Conservation (phyloP, 164 flowering plant species). For the Umbilicus rupestris region DNA sequence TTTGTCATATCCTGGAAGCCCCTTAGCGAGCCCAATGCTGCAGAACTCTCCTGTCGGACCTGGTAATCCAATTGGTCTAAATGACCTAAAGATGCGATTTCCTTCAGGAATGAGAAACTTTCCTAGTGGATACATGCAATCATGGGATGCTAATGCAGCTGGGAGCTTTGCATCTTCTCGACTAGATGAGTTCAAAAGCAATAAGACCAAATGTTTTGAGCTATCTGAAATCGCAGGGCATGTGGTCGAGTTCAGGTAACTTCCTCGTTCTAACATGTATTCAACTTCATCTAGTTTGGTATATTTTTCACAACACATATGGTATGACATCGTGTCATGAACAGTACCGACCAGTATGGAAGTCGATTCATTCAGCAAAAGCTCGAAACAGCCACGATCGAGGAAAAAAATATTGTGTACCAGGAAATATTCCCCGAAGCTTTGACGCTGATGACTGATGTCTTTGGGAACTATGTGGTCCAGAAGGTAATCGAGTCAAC, state of each 20-base stretch:
- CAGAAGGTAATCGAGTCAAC: conserved; percentile 54
- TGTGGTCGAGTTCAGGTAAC: conserved; percentile 89
- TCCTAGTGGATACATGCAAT: conserved; percentile 49
- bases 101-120: conserved; percentile 55
- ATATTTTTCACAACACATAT: too few relatives aligned
- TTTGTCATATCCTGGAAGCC: conserved; percentile 68
- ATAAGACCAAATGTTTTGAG: conserved; percentile 65
- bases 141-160: conserved; percentile 52
- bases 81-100: conserved; percentile 47
- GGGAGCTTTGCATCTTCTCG: conserved; percentile 52
- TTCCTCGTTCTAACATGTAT: background rate
- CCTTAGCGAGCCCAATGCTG: conserved; percentile 47
- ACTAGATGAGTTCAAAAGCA: conserved; percentile 79
- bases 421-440: conserved; percentile 75
- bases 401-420: conserved; percentile 80
- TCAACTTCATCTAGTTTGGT: background rate
- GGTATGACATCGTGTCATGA: conserved; percentile 11
- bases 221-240: conserved; percentile 82
- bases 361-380: conserved; percentile 92
- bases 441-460: conserved; percentile 83
- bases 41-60: conserved; percentile 61
- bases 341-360: conserved; percentile 90
- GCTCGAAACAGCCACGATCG: conserved; percentile 74
- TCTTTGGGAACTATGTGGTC: conserved; percentile 90
- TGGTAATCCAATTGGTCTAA: conserved; percentile 68